Evolutionary conservation across 331 rosid species (phyloP), one percentile per base, ranked within the genome.

Genomic region (Erythrophleum ivorense): DNA sequence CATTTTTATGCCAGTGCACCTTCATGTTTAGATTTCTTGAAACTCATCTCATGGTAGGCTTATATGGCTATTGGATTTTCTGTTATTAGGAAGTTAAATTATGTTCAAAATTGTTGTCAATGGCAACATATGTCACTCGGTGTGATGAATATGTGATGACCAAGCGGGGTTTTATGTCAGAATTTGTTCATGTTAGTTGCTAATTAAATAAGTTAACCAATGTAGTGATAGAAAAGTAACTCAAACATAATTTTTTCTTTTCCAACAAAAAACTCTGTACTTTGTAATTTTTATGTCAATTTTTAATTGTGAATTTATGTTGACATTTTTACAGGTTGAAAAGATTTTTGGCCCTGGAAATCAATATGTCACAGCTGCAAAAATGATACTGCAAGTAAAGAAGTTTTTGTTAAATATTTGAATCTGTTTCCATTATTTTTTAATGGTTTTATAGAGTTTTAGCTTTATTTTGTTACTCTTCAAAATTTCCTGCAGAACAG

Each of bases 331-430:
- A 73, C 86, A 95, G 98, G 98, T 87, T 74, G 98, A 95, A 80
- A 93, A 95, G 79, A 78, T 93, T 41, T 89, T 95, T 82, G 98
- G 98, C 78, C 98, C 98, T 46, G 98, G 98, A 60, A 95, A 95
- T 85, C 98, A 95, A 65, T 93, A 95, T 75, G 98, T 95, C 82
- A 95, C 98, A 2, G 98, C 98, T 76, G 98, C 98, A 62, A 95
- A 95, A 90, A 95, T 95, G 98, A 89, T 95, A 88, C 97, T 93
- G 64, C 98, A 95, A 87, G 98, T 93, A 86, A 70, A 86, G 10
- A 9, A 71, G 5, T 66, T 82, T 75, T 40, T 71, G 7, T 62
- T 45, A 24, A 19, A 64, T 48, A 57, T 71, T 12, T 24, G 46
- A 14, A 21, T 49, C 21, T 67, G 46, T 55, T 41, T 21, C 43